phyloP scores from a whole-genome alignment of 2,329 filamentous ascomycete species.

The Colletotrichum tropicale region DNA sequence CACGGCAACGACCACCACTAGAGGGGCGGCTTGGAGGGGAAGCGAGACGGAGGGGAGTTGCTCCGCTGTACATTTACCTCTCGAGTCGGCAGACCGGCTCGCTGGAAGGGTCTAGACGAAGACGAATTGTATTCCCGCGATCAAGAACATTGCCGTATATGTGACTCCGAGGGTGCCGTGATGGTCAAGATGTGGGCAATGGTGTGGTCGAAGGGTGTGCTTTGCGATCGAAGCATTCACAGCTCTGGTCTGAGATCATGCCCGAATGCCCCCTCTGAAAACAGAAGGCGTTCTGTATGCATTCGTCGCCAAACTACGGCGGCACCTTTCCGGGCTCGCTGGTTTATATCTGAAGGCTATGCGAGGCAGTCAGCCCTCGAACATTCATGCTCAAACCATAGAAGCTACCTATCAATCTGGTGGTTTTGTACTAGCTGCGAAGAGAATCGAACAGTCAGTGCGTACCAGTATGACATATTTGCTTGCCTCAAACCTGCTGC shows the following conservation, averaged over 20 bases:
- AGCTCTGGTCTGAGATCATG: not conserved
- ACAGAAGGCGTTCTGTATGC: not conserved
- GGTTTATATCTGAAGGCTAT: rapidly evolving
- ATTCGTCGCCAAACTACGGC: too few relatives aligned
- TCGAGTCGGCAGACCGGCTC: slow-evolving; percentile 13
- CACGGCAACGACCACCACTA: slow-evolving; percentile 66
- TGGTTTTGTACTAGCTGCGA: not conserved
- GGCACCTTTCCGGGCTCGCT: not conserved
- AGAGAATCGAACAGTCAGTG: not conserved
- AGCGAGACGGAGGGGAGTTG: slow-evolving; percentile 12
- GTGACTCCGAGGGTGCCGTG: not conserved
- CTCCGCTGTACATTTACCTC: slow-evolving; percentile 42
- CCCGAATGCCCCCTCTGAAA: not conserved
- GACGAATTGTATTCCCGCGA: slow-evolving; percentile 3
- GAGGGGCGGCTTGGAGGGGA: slow-evolving; percentile 23
- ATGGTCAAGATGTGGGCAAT: not conserved
- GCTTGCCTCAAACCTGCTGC: too few relatives aligned
- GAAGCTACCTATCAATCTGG: not conserved
- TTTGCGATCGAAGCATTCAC: not conserved
- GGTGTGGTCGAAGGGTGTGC: not conserved
- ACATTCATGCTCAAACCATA: not conserved
- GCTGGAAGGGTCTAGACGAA: slow-evolving; percentile 15
- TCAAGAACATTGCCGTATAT: not conserved
- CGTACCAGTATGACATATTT: too few relatives aligned
- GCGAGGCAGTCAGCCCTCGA: not conserved